Conservation (phyloP, 768 basidiomycete species). For the Gymnopilus dilepis region DNA sequence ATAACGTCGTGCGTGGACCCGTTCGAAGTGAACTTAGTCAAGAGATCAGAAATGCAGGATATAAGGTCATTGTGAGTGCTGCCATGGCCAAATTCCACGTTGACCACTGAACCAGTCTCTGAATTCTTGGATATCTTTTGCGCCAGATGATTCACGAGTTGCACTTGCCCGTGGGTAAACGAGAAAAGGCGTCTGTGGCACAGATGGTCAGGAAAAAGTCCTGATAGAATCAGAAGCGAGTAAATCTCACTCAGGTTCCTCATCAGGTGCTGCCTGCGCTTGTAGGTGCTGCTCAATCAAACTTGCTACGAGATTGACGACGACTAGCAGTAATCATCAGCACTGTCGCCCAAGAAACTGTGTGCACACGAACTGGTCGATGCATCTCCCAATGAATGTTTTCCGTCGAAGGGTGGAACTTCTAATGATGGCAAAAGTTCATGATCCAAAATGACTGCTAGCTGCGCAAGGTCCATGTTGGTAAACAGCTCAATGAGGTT, state of each 20-base stretch:
- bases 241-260: constrained; percentile 39
- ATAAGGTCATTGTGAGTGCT: constrained; percentile 60
- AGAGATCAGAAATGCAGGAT: constrained; percentile 51
- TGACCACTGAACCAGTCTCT: constrained; percentile 53
- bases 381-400: constrained; percentile 31
- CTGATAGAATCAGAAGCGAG: background rate
- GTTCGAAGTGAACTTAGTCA: constrained; percentile 39
- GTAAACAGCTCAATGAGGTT: constrained; percentile 68
- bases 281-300: constrained; percentile 52
- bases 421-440: constrained; percentile 52
- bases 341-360: background rate
- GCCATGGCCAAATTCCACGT: constrained; percentile 51
- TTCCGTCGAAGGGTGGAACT: constrained; percentile 41
- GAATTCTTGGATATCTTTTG: constrained; percentile 24
- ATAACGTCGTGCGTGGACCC: constrained; percentile 59
- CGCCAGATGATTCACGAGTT: constrained; percentile 33
- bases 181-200: constrained; percentile 49
- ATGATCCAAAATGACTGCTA: constrained; percentile 61
- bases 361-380: constrained; percentile 23
- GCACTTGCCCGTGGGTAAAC: constrained; percentile 58
- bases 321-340: constrained; percentile 41
- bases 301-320: constrained; percentile 48
- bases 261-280: constrained; percentile 38
- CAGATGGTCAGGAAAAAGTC: constrained; percentile 17
- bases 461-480: constrained; percentile 68